A percentile compares a stretch with the other conserved stretches of the same genome.
phyloP scores from a whole-genome alignment of 352 stramenopile species.

The Globisporangium nagaii region DNA sequence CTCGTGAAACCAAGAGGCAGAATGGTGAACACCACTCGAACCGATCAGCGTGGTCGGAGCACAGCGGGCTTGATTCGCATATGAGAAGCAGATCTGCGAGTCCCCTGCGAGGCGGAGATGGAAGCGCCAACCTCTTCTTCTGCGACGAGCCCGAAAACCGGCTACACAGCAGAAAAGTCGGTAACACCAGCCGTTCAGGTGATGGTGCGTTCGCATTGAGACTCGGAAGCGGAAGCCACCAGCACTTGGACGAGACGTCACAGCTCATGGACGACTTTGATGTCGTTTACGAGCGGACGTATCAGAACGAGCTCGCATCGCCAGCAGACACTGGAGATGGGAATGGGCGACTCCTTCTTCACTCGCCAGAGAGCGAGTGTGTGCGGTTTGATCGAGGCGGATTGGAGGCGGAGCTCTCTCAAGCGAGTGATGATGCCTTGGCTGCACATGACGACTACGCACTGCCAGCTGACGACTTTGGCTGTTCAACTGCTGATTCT shows the following conservation, averaged over 20 bases:
- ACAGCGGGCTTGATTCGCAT: background rate
- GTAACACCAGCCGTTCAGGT: background rate
- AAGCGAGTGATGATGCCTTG: too few relatives aligned
- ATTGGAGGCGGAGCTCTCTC: background rate
- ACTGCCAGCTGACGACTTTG: background rate
- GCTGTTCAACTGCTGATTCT: background rate
- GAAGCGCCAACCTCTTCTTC: background rate
- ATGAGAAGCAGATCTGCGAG: background rate
- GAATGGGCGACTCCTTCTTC: background rate
- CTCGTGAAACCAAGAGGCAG: background rate
- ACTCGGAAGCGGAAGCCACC: background rate
- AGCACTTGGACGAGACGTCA: background rate
- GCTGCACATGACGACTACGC: background rate
- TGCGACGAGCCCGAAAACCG: background rate
- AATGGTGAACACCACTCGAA: background rate
- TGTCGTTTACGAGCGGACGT: background rate
- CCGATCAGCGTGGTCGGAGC: background rate
- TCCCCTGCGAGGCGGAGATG: background rate
- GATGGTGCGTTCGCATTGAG: background rate
- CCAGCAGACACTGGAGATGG: background rate
- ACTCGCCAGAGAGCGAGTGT: background rate
- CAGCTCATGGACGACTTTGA: background rate
- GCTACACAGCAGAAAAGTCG: background rate
- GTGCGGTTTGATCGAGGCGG: too few relatives aligned
- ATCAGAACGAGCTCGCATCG: constrained; percentile 4